A percentile compares a stretch with the other conserved stretches of the same genome.
Conservation (phyloP, 345 rosid genomes). For the Geranium rotundifolium region DNA sequence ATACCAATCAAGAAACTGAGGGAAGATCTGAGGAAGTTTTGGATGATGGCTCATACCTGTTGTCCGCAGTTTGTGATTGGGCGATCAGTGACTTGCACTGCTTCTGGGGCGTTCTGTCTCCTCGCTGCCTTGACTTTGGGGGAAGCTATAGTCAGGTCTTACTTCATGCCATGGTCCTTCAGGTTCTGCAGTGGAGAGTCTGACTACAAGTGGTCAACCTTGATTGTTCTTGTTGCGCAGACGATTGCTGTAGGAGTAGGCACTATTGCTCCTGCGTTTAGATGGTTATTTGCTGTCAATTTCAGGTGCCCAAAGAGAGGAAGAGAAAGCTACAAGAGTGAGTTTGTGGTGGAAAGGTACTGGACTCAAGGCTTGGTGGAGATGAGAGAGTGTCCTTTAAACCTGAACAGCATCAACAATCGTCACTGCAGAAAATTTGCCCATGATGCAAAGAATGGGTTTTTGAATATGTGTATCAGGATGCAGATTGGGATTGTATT, state of each 20-base stretch:
- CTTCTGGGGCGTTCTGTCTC: conserved; percentile 75
- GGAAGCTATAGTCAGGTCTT: conserved; percentile 55
- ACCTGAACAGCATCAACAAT: conserved; percentile 17
- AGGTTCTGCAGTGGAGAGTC: conserved; percentile 58
- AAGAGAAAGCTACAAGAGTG: conserved; percentile 13
- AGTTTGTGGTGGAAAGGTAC: conserved; percentile 47
- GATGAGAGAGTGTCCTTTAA: conserved; percentile 52
- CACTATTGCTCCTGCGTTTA: conserved; percentile 50
- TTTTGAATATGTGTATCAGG: conserved; percentile 36
- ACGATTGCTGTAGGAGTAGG: conserved; percentile 51
- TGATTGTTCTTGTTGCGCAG: conserved; percentile 44
- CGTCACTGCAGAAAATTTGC: conserved; percentile 38
- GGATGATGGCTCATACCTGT: conserved; percentile 91
- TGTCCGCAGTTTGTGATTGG: conserved; percentile 81
- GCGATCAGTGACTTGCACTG: conserved; percentile 68
- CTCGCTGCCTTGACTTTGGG: conserved; percentile 41
- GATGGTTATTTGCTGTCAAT: conserved; percentile 74
- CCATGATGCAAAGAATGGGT: conserved; percentile 18
- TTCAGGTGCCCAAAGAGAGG: conserved; percentile 49
- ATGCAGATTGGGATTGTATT: conserved; percentile 53
- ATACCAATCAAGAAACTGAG: conserved; percentile 30
- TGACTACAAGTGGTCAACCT: conserved; percentile 73
- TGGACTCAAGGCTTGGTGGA: conserved; percentile 55
- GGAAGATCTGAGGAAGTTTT: conserved; percentile 45
- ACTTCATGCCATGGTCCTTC: conserved; percentile 40